Percentiles rank a stretch among this genome's conserved stretches.
These are phyloP conservation scores for Sambucus nigra DNA, from an alignment of 129 eudicot genomes.

Conservation along the genomic window DNA sequence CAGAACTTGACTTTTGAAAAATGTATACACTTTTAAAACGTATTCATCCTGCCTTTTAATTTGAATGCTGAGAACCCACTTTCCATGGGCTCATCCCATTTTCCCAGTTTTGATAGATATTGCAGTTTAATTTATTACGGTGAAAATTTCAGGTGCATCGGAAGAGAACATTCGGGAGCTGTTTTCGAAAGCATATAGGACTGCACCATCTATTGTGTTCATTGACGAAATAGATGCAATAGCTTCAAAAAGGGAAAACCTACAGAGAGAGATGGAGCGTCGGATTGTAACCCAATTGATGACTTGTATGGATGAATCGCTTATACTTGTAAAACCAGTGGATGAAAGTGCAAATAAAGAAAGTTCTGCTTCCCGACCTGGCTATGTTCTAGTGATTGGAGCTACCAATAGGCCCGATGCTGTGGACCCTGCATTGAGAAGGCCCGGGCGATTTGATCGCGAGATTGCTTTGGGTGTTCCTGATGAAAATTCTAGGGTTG, in stretches of 20 bases:
- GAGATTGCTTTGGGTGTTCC: constrained; percentile 83
- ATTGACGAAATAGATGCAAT: constrained; percentile 95
- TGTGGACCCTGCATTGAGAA: constrained; percentile 81
- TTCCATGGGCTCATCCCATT: neutral
- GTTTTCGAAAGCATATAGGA: constrained; percentile 79
- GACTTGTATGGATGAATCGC: constrained; percentile 92
- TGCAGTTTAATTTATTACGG: neutral
- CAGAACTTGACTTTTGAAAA: neutral
- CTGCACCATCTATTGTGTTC: constrained; percentile 91
- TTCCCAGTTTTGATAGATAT: neutral
- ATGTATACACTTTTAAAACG: neutral
- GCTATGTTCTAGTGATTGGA: constrained; percentile 76
- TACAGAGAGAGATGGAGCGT: constrained; percentile 55
- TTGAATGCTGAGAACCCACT: neutral
- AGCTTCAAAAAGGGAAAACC: constrained; percentile 88
- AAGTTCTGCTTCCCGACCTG: constrained; percentile 30
- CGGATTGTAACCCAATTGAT: constrained; percentile 82
- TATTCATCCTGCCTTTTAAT: neutral
- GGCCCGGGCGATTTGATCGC: constrained; percentile 83
- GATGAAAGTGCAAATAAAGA: constrained; percentile 22
- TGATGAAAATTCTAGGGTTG: constrained; percentile 67
- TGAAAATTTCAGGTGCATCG: constrained; percentile 63
- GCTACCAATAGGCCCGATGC: constrained; percentile 98
- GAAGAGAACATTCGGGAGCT: constrained; percentile 86
- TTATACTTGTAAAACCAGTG: constrained; percentile 28